Percentiles rank a stretch among this genome's conserved stretches.
Conservation (phyloP, 805 yeast genomes). For the baker's yeast (Saccharomyces cerevisiae) region DNA sequence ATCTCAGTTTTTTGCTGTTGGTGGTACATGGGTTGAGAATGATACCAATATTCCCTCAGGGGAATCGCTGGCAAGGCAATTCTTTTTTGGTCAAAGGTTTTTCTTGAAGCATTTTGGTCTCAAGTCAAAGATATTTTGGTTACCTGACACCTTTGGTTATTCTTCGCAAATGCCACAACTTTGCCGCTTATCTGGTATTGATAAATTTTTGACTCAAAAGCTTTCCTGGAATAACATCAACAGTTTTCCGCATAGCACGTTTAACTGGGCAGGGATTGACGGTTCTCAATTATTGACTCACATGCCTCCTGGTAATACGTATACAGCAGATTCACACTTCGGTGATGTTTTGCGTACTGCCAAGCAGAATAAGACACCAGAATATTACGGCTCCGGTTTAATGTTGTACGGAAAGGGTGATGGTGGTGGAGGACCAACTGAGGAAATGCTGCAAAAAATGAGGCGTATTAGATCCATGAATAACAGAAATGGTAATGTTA, state of each 20-base stretch:
- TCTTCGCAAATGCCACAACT: conserved; percentile 92
- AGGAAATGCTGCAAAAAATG: conserved; percentile 86
- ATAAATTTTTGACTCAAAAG: conserved; percentile 83
- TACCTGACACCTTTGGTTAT: conserved; percentile 96
- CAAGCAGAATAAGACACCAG: conserved; percentile 73
- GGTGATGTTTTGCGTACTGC: conserved; percentile 84
- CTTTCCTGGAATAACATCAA: conserved; percentile 95
- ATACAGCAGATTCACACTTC: conserved; percentile 86
- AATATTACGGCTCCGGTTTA: conserved; percentile 72
- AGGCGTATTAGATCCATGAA: conserved; percentile 85
- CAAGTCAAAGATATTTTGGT: conserved; percentile 76
- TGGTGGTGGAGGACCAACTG: conserved; percentile 98
- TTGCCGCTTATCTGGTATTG: conserved; percentile 78
- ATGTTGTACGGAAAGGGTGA: conserved; percentile 90
- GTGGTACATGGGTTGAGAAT: conserved; percentile 97
- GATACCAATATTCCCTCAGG: conserved; percentile 96
- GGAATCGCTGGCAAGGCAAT: conserved; percentile 82
- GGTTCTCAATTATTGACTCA: conserved; percentile 90
- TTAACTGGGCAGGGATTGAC: conserved; percentile 93
- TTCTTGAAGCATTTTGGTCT: conserved; percentile 72
- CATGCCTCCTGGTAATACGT: conserved; percentile 97
- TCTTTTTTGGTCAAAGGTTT: conserved; percentile 82
- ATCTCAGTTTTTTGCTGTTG: conserved; percentile 80
- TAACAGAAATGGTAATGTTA: conserved; percentile 59
- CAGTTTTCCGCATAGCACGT: conserved; percentile 79